Evolutionary conservation across 441 rosid genomes (phyloP).

Genomic region (Adansonia gregorii): DNA sequence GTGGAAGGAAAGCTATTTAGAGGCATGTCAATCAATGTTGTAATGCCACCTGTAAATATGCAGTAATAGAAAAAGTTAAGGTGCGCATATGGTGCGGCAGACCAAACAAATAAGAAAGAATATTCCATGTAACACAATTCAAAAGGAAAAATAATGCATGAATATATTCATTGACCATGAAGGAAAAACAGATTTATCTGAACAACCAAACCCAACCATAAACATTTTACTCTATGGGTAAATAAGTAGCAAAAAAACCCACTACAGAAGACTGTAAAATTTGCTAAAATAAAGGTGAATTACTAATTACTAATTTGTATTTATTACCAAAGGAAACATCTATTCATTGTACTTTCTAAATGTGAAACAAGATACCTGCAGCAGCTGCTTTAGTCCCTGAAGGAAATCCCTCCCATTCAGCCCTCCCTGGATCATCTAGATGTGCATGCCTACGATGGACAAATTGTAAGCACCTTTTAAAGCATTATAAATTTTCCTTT

Average conservation of each 20-base stretch:
- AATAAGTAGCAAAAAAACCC: background rate
- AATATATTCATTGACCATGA: background rate
- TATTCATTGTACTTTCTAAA: background rate
- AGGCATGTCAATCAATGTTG: slow-evolving; percentile 93
- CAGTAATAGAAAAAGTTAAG: slow-evolving; percentile 10
- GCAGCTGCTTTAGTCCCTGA: slow-evolving; percentile 97
- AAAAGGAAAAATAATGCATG: background rate
- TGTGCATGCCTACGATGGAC: slow-evolving; percentile 70
- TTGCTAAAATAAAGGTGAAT: background rate
- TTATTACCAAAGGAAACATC: background rate
- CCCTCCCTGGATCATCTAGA: slow-evolving; percentile 95
- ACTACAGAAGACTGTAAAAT: background rate
- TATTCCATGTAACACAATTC: slow-evolving; percentile 16
- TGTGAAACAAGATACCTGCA: slow-evolving; percentile 56
- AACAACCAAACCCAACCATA: slow-evolving; percentile 12
- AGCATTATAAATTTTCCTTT: background rate
- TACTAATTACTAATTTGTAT: background rate
- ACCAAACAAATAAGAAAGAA: slow-evolving; percentile 20
- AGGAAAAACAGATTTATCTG: background rate
- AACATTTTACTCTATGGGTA: background rate
- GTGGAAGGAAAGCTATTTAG: slow-evolving; percentile 83
- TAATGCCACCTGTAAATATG: slow-evolving; percentile 72
- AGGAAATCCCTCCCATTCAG: slow-evolving; percentile 97
- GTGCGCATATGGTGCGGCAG: background rate
- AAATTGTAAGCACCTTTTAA: slow-evolving; percentile 19